Evolutionary conservation across 768 basidiomycete species (phyloP).

Genomic region (Boletus pseudopeckii): DNA sequence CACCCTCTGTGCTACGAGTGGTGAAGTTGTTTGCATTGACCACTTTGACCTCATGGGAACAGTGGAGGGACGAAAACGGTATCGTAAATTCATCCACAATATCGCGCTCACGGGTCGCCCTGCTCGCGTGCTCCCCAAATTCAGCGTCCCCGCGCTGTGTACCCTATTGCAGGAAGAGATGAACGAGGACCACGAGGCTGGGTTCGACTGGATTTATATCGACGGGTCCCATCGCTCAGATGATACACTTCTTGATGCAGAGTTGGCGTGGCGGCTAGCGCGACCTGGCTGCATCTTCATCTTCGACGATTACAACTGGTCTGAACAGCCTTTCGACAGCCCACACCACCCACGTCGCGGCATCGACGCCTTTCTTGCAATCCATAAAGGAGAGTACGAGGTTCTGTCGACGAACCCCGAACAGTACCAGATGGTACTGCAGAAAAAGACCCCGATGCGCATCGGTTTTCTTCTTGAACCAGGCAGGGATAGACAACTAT

Average conservation of each 20-base stretch:
- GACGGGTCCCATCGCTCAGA: conserved; percentile 60
- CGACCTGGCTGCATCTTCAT: conserved; percentile 48
- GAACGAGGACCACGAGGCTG: conserved; percentile 26
- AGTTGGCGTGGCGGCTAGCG: conserved; percentile 55
- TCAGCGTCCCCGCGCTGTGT: conserved; percentile 52
- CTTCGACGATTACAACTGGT: conserved; percentile 59
- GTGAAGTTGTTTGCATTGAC: conserved; percentile 53
- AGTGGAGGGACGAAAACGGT: conserved; percentile 44
- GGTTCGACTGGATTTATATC: conserved; percentile 59
- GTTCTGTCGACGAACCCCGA: conserved; percentile 33
- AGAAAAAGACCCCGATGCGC: conserved; percentile 48
- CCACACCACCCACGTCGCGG: conserved; percentile 54
- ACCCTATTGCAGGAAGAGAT: conserved; percentile 47
- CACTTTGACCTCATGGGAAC: conserved; percentile 56
- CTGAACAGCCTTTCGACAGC: conserved; percentile 44
- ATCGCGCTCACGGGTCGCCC: conserved; percentile 42
- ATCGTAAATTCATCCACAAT: conserved; percentile 45
- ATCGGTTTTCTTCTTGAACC: conserved; percentile 43
- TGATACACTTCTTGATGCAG: conserved; percentile 60
- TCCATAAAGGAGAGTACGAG: conserved; percentile 50
- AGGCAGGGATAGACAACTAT: neutral
- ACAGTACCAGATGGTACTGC: conserved; percentile 52
- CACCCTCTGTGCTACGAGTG: conserved; percentile 42
- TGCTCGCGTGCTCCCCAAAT: conserved; percentile 46
- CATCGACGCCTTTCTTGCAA: conserved; percentile 50